Base-by-base conservation (phyloP, 352 stramenopile species). In the Globisporangium orthogonon region DNA sequence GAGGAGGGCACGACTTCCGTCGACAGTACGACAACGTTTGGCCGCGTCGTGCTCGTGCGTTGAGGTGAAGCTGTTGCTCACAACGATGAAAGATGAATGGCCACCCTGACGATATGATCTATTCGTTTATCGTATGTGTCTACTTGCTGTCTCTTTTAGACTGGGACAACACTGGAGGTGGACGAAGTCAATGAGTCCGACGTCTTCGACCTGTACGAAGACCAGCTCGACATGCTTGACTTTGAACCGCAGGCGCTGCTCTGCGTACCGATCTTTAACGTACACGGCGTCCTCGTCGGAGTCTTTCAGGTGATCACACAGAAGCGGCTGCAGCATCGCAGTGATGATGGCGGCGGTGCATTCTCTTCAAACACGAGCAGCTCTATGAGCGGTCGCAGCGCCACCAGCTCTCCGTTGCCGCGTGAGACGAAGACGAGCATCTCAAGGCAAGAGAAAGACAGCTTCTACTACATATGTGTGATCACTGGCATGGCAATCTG, bases 21-120 rank as follows among this genome's bases (percentile, higher is more conserved):
- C 5, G 78, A 86, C 52, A 81, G 73, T 17, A 73, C 78, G 46
- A 87, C 74, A 0, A 89, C 76, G 10, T 89, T 86, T 52, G 78
- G 78, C 4, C 78, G 78, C n/a, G 78, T 89, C 29, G 68, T 87
- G 2, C 44, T 89, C 70, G 77, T 87, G 67, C 23, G 54, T 50
- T 37, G 33, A 1, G 33, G 10, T 37, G 33, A n/a, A n/a, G n/a
- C n/a, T n/a, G n/a, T n/a, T 37, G 33, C 33, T 37, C 9, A n/a
- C n/a, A n/a, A n/a, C n/a, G 33, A 37, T 37, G 33, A 37, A 7
- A 37, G 33, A 5, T 37, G 33, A 7, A 7, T 7, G 6, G 33
- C 33, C 6, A 10, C 33, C 9, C 33, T 37, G 40, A 18, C 40
- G 40, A 4, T 45, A 15, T 4, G 40, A 45, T 52, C 18, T 37